Percentiles rank a stretch among this genome's conserved stretches.
Evolutionary conservation across 805 yeast species (phyloP).

Genomic region (Spathaspora girioi): DNA sequence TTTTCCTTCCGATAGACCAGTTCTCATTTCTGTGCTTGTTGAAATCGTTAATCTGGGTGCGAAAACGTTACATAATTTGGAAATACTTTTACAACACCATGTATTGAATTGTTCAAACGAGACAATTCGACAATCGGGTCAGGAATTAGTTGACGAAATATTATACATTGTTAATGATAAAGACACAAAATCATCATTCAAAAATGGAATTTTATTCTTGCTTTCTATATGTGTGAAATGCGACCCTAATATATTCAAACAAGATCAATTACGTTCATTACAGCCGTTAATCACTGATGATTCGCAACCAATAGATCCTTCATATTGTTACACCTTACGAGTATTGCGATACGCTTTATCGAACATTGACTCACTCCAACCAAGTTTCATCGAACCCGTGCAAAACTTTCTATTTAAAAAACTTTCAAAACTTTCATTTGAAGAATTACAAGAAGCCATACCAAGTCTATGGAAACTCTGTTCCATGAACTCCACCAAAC

Average conservation of each 20-base stretch:
- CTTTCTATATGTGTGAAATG: slow-evolving; percentile 55
- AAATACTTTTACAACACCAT: slow-evolving; percentile 35
- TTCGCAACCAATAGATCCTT: slow-evolving; percentile 30
- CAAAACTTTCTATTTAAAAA: slow-evolving; percentile 50
- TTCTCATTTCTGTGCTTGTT: slow-evolving; percentile 27
- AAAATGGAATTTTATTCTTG: slow-evolving; percentile 35
- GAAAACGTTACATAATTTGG: slow-evolving; percentile 18
- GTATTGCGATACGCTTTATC: slow-evolving; percentile 52
- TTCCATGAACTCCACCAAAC: slow-evolving; percentile 39
- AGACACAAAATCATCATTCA: slow-evolving; percentile 17
- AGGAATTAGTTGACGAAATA: slow-evolving; percentile 28
- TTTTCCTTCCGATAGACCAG: neutral
- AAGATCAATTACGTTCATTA: slow-evolving; percentile 63
- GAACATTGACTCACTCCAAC: slow-evolving; percentile 41
- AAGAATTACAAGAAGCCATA: slow-evolving; percentile 69
- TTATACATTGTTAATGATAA: slow-evolving; percentile 19
- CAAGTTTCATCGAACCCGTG: slow-evolving; percentile 46
- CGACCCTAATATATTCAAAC: slow-evolving; percentile 51
- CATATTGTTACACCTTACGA: slow-evolving; percentile 49
- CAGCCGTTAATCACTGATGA: slow-evolving; percentile 62
- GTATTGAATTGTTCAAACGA: slow-evolving; percentile 30
- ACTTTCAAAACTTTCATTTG: slow-evolving; percentile 56
- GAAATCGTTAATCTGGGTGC: slow-evolving; percentile 34
- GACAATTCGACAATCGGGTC: slow-evolving; percentile 18
- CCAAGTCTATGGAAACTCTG: slow-evolving; percentile 64